Evolutionary conservation across 208 protist genomes (phyloP), one percentile per base, ranked within the genome.

Genomic region (Trypanosomatidae sp.): DNA sequence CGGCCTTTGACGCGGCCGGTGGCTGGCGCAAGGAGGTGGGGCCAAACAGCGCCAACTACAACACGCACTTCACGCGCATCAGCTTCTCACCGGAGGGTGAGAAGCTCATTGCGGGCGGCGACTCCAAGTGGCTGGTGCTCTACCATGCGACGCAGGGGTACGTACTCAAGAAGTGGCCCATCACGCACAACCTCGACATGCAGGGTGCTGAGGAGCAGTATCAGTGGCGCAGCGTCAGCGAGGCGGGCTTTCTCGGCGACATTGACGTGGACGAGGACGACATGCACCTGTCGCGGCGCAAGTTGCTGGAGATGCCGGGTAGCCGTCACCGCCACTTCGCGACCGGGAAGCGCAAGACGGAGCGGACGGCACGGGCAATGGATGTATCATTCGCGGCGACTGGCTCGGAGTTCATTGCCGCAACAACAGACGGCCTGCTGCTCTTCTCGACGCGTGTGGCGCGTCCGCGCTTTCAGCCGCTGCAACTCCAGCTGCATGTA

Each of bases 131-230:
- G 91, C 73, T 97, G 52, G 90, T 90, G 12, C 73, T 97, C 53
- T 97, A 95, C 76, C 91, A 97, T 73, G 89, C 93, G 36, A 87
- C 79, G 28, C 93, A 97, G 78, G 93, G 93, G 25, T 95, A 93
- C 71, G 87, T 97, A 69, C 77, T 97, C 50, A 82, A 88, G 69
- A 97, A 97, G 83, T 97, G 93, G 91, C 90, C 93, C 62, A 85
- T 97, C 70, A 95, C 93, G 39, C 90, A 85, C 36, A 97, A 97
- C 74, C 81, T 95, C 30, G 91, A 97, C 69, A 82, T 95, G 22
- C 87, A 92, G 44, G 93, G 93, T 12, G 87, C 89, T 25, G 93
- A 97, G 81, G 93, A 97, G 77, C 93, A 97, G 82, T 97, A 92
- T 70, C 88, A 92, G 73, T 97, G 90, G 88, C 91, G 91, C 69